Evolutionary conservation across 345 rosid genomes (phyloP).

Genomic region (Sonneratia alba): DNA sequence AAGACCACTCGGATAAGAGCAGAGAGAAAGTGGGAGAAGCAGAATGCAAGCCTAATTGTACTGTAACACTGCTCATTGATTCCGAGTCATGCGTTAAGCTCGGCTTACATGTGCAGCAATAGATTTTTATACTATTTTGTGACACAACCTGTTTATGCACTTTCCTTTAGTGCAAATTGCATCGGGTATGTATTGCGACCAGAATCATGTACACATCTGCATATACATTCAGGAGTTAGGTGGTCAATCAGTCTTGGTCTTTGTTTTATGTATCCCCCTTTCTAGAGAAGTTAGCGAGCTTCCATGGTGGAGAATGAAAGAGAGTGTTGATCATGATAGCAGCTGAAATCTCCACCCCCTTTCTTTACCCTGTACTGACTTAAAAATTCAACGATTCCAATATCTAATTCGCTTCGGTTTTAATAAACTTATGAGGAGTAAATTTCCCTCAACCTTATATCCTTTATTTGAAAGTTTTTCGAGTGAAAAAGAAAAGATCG

Average conservation of each 20-base stretch:
- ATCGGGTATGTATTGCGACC: not conserved
- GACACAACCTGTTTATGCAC: no score
- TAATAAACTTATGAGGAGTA: no score
- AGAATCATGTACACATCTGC: not conserved
- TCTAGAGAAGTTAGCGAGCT: not conserved
- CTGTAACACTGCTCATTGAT: not conserved
- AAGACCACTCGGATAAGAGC: not conserved
- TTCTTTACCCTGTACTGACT: no score
- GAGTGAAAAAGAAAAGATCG: no score
- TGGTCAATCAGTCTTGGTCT: not conserved
- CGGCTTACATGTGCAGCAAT: no score
- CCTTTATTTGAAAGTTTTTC: no score
- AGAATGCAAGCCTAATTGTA: not conserved
- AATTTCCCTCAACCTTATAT: no score
- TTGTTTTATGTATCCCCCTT: not conserved
- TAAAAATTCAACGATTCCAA: no score
- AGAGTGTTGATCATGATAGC: not conserved
- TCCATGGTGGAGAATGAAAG: not conserved
- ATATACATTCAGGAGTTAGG: not conserved
- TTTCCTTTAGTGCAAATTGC: no score
- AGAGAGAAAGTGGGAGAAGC: not conserved
- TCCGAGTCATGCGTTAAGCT: no score
- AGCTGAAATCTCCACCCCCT: not conserved
- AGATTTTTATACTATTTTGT: no score
- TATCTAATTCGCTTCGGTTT: no score